These are phyloP conservation scores for Mortierella sp. DNA, from an alignment of 371 early-diverging fungal species.

Conservation along the genomic window DNA sequence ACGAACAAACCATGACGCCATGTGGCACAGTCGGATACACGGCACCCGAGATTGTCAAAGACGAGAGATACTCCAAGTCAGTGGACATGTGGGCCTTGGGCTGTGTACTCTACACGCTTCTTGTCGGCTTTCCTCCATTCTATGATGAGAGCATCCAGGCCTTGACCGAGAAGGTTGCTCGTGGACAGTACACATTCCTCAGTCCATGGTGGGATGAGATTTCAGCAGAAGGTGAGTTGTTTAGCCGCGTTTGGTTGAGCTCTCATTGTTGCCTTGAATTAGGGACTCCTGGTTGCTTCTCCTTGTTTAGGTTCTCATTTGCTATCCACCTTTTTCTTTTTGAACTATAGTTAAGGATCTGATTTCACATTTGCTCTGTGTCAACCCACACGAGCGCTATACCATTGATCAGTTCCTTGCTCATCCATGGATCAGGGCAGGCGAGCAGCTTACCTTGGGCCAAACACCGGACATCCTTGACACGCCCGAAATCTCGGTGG, in stretches of 20 bases:
- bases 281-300: too few relatives aligned
- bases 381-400: constrained; percentile 85
- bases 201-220: constrained; percentile 94
- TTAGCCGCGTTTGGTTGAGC: constrained; percentile 56
- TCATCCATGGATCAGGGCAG: constrained; percentile 83
- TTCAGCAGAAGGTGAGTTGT: constrained; percentile 59
- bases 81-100: constrained; percentile 99
- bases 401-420: constrained; percentile 85
- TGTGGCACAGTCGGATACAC: constrained; percentile 99
- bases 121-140: constrained; percentile 95
- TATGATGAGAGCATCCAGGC: constrained; percentile 94
- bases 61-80: constrained; percentile 93
- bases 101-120: constrained; percentile 96
- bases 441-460: neutral
- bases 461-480: constrained; percentile 82
- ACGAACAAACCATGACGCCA: constrained; percentile 94
- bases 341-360: constrained; percentile 73
- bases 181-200: constrained; percentile 78
- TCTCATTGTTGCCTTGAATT: constrained; percentile 81
- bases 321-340: too few relatives aligned
- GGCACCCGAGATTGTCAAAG: constrained; percentile 95
- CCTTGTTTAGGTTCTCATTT: neutral
- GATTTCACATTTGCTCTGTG: constrained; percentile 80
- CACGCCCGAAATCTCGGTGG: constrained; percentile 27
- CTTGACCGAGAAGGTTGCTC: constrained; percentile 80